Base-by-base conservation (phyloP, 495 filamentous ascomycete genomes). In the Aspergillus ellipticus region DNA sequence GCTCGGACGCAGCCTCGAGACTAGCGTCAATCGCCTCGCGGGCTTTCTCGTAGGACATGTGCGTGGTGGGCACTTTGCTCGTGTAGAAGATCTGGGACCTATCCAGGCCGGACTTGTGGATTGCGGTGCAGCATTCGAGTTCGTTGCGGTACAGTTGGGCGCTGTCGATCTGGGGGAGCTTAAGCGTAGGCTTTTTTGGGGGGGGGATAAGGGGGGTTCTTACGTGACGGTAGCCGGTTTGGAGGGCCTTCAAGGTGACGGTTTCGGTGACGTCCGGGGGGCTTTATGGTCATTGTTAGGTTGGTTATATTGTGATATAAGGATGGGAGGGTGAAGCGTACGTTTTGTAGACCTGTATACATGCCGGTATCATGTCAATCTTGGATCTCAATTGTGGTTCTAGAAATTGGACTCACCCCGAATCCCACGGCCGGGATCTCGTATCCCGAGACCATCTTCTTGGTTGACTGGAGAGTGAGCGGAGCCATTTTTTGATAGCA, bases 341-440 rank as follows among this genome's bases (percentile, higher is more conserved):
- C 85, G 86, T 90, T 75, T 89, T 85, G 62, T 86, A 91, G 45
- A 90, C 85, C 86, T 89, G n/a, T 39, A 39, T 4, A n/a, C n/a
- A 39, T 15, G n/a, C 0, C 13, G 24, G 7, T 7, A 28, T 28
- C 24, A 28, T 28, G 24, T 28, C 24, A 28, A 28, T 28, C n/a
- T n/a, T n/a, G n/a, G n/a, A n/a, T n/a, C n/a, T 28, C 24, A 28
- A 28, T 28, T n/a, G 24, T 28, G 24, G 7, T 28, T 28, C 7
- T 4, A 4, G 24, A 28, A 28, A 35, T n/a, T n/a, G 19, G 49
- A 76, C 84, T 65, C 79, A 88, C 86, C 48, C 87, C 89, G 62
- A 84, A 91, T 2, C 89, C 89, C 35, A 93, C 62, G 9, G 79
- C 69, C 0, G 90, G 90, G 35, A 95, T 90, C 54, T 90, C 83